Percentiles rank a stretch among this genome's conserved stretches.
These are phyloP conservation scores for Fusarium cicatricum DNA, from an alignment of 2,329 filamentous ascomycete genomes.

Conservation along the genomic window DNA sequence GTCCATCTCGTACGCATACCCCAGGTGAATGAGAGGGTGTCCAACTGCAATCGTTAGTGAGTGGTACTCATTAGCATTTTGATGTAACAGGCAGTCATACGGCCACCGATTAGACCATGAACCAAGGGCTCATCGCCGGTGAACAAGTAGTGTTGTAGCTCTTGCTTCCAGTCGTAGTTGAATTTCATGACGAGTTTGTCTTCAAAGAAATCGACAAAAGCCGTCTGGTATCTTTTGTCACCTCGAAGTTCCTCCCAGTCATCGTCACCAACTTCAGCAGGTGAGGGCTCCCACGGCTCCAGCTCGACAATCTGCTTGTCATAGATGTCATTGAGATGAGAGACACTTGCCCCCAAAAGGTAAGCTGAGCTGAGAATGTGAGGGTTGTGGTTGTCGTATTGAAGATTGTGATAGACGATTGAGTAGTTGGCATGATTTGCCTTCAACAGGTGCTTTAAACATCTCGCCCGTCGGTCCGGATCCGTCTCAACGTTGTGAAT, in stretches of 20 bases:
- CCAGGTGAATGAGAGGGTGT: conserved; percentile 92
- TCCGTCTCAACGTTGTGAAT: conserved; percentile 82
- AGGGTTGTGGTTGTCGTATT: conserved; percentile 83
- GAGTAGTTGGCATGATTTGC: conserved; percentile 92
- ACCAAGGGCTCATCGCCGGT: conserved; percentile 78
- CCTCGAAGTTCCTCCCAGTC: conserved; percentile 92
- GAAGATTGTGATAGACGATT: conserved; percentile 77
- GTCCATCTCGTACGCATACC: conserved; percentile 90
- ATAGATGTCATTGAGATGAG: conserved; percentile 82
- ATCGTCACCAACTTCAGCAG: conserved; percentile 79
- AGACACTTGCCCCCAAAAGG: conserved; percentile 76
- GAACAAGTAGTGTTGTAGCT: conserved; percentile 81
- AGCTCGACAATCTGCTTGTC: conserved; percentile 76
- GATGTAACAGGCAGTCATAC: conserved; percentile 59
- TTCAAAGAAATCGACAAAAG: conserved; percentile 95
- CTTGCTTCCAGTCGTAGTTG: conserved; percentile 84
- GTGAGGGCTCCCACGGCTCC: conserved; percentile 84
- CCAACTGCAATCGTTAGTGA: conserved; percentile 66
- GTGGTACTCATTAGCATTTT: background rate
- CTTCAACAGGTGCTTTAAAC: conserved; percentile 88
- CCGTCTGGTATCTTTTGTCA: conserved; percentile 82
- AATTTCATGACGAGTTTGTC: conserved; percentile 79
- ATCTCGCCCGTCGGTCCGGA: conserved; percentile 79
- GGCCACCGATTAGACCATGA: conserved; percentile 79
- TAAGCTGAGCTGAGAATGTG: conserved; percentile 88